phyloP scores from a whole-genome alignment of 208 protist species.

The Wallacemonas rigidus region DNA sequence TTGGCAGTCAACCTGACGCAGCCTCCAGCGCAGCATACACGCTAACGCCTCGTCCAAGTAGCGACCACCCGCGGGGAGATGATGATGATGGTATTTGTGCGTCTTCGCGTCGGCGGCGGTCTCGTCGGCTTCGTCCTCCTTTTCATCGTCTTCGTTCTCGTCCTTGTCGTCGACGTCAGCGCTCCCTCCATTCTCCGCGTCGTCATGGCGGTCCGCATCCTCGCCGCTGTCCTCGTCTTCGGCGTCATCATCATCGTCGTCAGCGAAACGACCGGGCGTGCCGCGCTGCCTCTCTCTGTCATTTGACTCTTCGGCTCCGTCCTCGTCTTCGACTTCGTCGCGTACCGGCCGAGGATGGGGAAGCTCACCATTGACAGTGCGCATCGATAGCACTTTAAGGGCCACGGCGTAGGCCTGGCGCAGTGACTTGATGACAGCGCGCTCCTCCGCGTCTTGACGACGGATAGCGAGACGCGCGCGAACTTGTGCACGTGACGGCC shows the following conservation, averaged over 20 bases:
- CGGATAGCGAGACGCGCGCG: constrained; percentile 32
- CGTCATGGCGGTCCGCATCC: constrained; percentile 8
- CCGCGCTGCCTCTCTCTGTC: neutral
- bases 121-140: constrained; percentile 24
- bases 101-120: neutral
- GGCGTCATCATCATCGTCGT: constrained; percentile 5
- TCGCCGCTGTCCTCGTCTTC: constrained; percentile 25
- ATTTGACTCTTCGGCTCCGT: constrained; percentile 16
- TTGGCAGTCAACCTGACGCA: constrained; percentile 76
- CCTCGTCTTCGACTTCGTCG: constrained; percentile 47
- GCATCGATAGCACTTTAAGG: constrained; percentile 49
- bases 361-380: constrained; percentile 53
- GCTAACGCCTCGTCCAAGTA: constrained; percentile 82
- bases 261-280: neutral
- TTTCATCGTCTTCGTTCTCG: constrained; percentile 27
- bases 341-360: constrained; percentile 33
- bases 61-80: constrained; percentile 17
- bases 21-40: constrained; percentile 83
- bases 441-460: constrained; percentile 48
- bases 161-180: constrained; percentile 20
- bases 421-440: constrained; percentile 50
- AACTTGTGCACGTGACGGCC: constrained; percentile 6
- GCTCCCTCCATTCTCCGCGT: constrained; percentile 12
- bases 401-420: constrained; percentile 71
- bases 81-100: neutral